Percentiles rank a stretch among this genome's conserved stretches.
These are phyloP conservation scores for Cyberlindnera meyerae DNA, from an alignment of 805 yeast genomes.

Conservation along the genomic window DNA sequence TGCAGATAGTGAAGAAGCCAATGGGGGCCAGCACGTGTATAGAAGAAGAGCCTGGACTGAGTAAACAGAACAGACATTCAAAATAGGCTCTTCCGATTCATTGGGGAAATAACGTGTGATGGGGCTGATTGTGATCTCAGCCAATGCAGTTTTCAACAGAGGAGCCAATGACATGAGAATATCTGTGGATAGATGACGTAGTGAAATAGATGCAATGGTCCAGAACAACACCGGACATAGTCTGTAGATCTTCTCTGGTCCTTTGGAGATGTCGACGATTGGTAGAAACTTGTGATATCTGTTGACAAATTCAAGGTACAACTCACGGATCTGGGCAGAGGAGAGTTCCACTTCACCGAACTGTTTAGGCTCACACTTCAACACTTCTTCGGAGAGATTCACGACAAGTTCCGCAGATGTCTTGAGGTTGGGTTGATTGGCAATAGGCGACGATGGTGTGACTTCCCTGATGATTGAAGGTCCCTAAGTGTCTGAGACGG, in stretches of 20 bases:
- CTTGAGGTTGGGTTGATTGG: conserved; percentile 6
- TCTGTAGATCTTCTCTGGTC: conserved; percentile 75
- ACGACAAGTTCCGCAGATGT: conserved; percentile 12
- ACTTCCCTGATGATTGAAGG: conserved; percentile 24
- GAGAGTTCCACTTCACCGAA: conserved; percentile 64
- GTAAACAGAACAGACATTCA: conserved; percentile 86
- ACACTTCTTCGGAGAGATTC: conserved; percentile 31
- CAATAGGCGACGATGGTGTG: conserved; percentile 15
- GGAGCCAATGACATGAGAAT: conserved; percentile 58
- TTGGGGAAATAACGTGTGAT: conserved; percentile 78
- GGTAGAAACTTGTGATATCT: conserved; percentile 84
- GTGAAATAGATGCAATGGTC: conserved; percentile 84
- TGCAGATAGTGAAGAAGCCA: conserved; percentile 89
- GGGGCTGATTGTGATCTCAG: conserved; percentile 87
- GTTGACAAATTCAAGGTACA: conserved; percentile 67
- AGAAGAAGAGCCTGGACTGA: conserved; percentile 90
- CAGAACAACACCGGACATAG: conserved; percentile 88
- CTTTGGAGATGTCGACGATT: conserved; percentile 73
- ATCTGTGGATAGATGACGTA: conserved; percentile 53
- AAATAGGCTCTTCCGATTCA: conserved; percentile 72
- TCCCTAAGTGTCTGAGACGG: conserved; percentile 4
- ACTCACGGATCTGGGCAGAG: conserved; percentile 52
- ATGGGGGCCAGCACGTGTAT: conserved; percentile 93
- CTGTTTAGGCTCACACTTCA: conserved; percentile 60
- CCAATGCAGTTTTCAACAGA: conserved; percentile 66